These are phyloP conservation scores for Citrus trifoliata DNA, from an alignment of 345 rosid species.

Conservation along the genomic window DNA sequence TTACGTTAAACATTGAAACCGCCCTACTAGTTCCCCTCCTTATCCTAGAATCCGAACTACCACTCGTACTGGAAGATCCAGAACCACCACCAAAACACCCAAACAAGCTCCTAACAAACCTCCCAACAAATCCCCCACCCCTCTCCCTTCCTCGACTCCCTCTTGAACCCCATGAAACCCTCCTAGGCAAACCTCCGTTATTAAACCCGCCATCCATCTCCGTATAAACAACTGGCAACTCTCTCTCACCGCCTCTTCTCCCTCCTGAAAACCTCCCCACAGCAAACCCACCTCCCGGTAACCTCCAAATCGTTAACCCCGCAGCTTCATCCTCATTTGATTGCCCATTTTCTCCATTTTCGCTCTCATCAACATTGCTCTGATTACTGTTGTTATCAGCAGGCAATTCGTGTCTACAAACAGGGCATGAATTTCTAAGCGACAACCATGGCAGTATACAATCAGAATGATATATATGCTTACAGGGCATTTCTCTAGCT, in stretches of 20 bases:
- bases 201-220: conserved; percentile 89
- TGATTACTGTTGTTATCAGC: background rate
- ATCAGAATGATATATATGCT: conserved; percentile 83
- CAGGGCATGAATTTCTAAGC: conserved; percentile 82
- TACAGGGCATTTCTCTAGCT: conserved; percentile 94
- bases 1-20: conserved; percentile 4
- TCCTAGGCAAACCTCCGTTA: conserved; percentile 59
- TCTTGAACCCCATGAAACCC: conserved; percentile 70
- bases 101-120: conserved; percentile 38
- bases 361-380: background rate
- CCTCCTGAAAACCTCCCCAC: conserved; percentile 85
- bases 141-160: conserved; percentile 57
- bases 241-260: conserved; percentile 66
- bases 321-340: conserved; percentile 48
- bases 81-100: conserved; percentile 55
- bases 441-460: conserved; percentile 95
- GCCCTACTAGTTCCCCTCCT: conserved; percentile 20
- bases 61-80: conserved; percentile 25
- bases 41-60: conserved; percentile 25
- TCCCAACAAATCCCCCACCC: conserved; percentile 44
- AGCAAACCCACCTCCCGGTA: conserved; percentile 93
- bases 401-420: conserved; percentile 89
- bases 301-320: conserved; percentile 90
- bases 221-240: conserved; percentile 80
- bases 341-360: background rate